A percentile compares a stretch with the other conserved stretches of the same genome.
Evolutionary conservation across 2,329 filamentous ascomycete genomes (phyloP).

Genomic region (Trichoderma sp.): DNA sequence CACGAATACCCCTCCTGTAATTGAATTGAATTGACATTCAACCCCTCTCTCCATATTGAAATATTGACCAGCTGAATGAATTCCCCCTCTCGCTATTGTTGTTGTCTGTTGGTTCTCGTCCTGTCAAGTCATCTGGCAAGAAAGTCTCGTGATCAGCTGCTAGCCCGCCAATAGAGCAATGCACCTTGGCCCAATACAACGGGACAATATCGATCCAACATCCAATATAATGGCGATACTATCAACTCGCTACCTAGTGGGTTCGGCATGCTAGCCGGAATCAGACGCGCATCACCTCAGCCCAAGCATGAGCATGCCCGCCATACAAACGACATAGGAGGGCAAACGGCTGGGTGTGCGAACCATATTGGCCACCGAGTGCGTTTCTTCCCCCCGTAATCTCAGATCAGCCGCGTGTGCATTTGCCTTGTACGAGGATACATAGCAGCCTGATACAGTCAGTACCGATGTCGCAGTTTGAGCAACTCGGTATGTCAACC

Average conservation of each 20-base stretch:
- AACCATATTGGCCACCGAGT: not conserved
- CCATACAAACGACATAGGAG: not conserved
- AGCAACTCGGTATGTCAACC: not conserved
- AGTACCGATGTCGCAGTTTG: not conserved
- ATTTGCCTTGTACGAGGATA: not conserved
- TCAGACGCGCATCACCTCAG: not conserved
- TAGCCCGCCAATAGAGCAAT: not conserved
- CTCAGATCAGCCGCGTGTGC: conserved; percentile 1
- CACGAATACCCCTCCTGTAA: not conserved
- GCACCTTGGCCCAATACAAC: not conserved
- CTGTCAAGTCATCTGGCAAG: not conserved
- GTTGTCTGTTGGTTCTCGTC: not conserved
- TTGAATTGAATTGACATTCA: not conserved
- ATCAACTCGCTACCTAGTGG: not conserved
- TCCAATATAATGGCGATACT: not conserved
- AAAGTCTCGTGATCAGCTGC: not conserved
- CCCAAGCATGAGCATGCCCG: not conserved
- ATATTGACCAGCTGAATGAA: not conserved
- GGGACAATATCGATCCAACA: not conserved
- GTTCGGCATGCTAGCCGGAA: not conserved
- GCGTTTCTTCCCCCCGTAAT: not conserved
- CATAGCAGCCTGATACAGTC: not conserved
- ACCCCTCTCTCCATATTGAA: not conserved
- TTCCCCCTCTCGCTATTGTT: not conserved
- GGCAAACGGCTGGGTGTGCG: not conserved